Evolutionary conservation across 108 stramenopile species (phyloP), one percentile per base, ranked within the genome.

Genomic region (Licmophora abbreviata): DNA sequence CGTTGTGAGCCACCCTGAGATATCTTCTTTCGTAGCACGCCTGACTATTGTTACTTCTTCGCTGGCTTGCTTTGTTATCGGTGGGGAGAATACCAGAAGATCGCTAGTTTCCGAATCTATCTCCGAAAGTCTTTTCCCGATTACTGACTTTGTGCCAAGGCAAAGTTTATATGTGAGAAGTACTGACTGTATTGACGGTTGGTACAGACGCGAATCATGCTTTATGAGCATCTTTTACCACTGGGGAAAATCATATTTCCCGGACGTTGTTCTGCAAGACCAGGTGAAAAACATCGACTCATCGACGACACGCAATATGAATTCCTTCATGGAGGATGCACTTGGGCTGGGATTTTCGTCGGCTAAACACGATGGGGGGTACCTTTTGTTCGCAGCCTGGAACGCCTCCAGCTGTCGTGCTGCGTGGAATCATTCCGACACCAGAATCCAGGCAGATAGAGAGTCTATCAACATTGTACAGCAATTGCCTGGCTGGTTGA

Each of bases 311-410:
- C 28, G 12, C 54, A 30, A 24, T 15, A 17, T 15, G 3, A 49
- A 34, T 24, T 43, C 7, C 6, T 29, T 76, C 1, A 30, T 82
- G 2, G 63, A 69, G 24, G 27, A 11, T 15, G 55, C 59, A 7
- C 73, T 90, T 22, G 38, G 50, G 1, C 15, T 77, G 26, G 82
- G 80, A 1, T 76, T 85, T 34, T 32, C 48, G 27, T 58, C 72
- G 29, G 70, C 79, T 6, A 22, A 36, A 20, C 31, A 51, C 0
- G 88, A 90, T 61, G 50, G 60, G 24, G 67, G 81, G 28, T 66
- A 81, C 46, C 54, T 90, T 29, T 43, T 90, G 26, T 80, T 79
- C 54, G 67, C 83, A 7, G 59, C 83, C 11, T 90, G 88, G 88
- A 83, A 79, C 59, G 71, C 74, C 1, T 46, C 76, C 0, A 77